These are phyloP conservation scores for Pyricularia grisea DNA, from an alignment of 2,329 filamentous ascomycete genomes.

Conservation along the genomic window DNA sequence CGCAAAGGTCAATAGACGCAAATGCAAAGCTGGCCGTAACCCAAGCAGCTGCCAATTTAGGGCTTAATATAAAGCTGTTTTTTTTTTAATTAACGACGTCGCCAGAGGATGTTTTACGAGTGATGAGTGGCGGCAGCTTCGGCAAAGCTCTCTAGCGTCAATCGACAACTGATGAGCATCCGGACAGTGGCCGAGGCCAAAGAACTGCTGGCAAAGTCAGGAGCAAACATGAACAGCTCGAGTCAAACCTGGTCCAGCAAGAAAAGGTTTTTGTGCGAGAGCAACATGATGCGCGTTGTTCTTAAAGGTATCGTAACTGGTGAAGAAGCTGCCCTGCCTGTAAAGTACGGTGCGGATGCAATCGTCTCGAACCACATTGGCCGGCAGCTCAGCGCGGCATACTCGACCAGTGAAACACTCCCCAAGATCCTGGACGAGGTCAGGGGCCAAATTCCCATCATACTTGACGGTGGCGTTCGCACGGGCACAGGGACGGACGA, in stretches of 20 bases:
- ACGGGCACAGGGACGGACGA: not conserved
- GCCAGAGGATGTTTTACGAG: not conserved
- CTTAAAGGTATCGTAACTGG: not conserved
- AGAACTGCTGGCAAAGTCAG: not conserved
- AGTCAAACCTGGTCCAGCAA: not conserved
- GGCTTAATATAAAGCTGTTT: not conserved
- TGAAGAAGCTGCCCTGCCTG: not conserved
- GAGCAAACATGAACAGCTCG: not conserved
- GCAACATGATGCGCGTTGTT: not conserved
- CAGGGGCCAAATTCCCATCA: not conserved
- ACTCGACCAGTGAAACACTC: not conserved
- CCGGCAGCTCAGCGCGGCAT: not conserved
- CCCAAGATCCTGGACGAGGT: not conserved
- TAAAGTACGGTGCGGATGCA: not conserved
- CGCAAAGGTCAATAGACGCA: not conserved
- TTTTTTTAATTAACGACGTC: not conserved
- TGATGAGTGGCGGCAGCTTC: not conserved
- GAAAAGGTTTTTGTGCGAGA: not conserved
- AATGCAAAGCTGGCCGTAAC: not conserved
- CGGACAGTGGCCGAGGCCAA: not conserved
- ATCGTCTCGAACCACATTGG: not conserved
- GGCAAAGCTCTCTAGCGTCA: not conserved
- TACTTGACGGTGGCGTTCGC: not conserved
- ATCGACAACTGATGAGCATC: not conserved
- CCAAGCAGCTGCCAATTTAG: not conserved